A percentile compares a stretch with the other conserved stretches of the same genome.
phyloP scores from a whole-genome alignment of 179 eudicot genomes.

The Silene noctiflora region DNA sequence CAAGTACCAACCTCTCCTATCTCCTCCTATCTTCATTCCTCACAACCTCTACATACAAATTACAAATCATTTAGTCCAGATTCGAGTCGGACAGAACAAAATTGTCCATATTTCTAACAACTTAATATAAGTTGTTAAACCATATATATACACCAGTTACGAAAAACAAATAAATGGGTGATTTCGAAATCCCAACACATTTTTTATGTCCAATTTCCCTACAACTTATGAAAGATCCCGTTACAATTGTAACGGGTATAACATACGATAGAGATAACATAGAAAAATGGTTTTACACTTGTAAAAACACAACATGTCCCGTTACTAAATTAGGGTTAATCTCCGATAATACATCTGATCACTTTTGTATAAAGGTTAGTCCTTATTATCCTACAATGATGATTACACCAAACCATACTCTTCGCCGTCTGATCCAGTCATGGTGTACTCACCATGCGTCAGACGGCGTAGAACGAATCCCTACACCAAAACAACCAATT shows the following conservation, averaged over 20 bases:
- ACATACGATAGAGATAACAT: constrained; percentile 68
- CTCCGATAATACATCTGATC: neutral
- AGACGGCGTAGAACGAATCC: constrained; percentile 39
- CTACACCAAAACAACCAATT: constrained; percentile 25
- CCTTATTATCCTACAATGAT: constrained; percentile 8
- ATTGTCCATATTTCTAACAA: no score
- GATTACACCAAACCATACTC: constrained; percentile 75
- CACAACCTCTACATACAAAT: no score
- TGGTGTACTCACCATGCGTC: constrained; percentile 51
- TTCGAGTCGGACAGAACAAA: neutral
- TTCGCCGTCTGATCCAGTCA: constrained; percentile 69
- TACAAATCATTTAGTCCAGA: neutral
- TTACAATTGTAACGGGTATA: constrained; percentile 75
- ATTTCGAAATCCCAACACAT: constrained; percentile 42
- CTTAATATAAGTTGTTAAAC: no score
- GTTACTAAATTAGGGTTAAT: constrained; percentile 54
- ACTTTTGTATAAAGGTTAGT: no score
- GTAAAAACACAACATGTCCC: constrained; percentile 53
- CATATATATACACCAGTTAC: no score
- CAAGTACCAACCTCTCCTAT: neutral
- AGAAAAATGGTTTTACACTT: constrained; percentile 58
- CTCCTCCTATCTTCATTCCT: no score
- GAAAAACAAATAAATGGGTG: neutral
- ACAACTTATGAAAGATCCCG: constrained; percentile 85
- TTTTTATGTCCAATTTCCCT: constrained; percentile 84